Evolutionary conservation across 306 rosid species (phyloP).

Genomic region (Corylus avellana): DNA sequence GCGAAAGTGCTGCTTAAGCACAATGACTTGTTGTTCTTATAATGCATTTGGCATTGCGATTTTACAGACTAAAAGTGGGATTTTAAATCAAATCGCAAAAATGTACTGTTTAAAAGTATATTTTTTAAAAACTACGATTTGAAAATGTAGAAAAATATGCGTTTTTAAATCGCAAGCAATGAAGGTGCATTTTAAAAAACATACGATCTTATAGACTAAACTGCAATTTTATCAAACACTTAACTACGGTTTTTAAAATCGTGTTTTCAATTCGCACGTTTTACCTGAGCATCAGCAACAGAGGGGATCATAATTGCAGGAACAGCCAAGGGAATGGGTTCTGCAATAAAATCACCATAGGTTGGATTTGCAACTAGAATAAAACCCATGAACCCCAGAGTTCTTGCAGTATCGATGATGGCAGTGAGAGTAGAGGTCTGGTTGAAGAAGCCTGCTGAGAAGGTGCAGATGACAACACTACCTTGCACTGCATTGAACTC

Average conservation of each 20-base stretch:
- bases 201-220: too few relatives aligned
- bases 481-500: slow-evolving; percentile 47
- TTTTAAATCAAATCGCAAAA: too few relatives aligned
- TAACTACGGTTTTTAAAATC: too few relatives aligned
- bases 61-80: too few relatives aligned
- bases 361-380: slow-evolving; percentile 63
- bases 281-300: slow-evolving; percentile 69
- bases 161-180: too few relatives aligned
- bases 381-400: slow-evolving; percentile 54
- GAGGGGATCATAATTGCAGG: slow-evolving; percentile 67
- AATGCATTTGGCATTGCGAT: too few relatives aligned
- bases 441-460: slow-evolving; percentile 69
- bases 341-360: slow-evolving; percentile 69
- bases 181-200: too few relatives aligned
- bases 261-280: too few relatives aligned
- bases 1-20: neutral
- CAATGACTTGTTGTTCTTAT: neutral
- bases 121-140: too few relatives aligned
- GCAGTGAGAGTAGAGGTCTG: slow-evolving; percentile 60
- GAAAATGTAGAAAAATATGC: too few relatives aligned
- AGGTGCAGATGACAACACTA: slow-evolving; percentile 67
- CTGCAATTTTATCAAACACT: too few relatives aligned
- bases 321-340: slow-evolving; percentile 62
- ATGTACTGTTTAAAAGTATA: too few relatives aligned
- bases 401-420: slow-evolving; percentile 56